Evolutionary conservation across 1,139 yeast species (phyloP), one percentile per base, ranked within the genome.

Genomic region (Tardiomyces depauwii): DNA sequence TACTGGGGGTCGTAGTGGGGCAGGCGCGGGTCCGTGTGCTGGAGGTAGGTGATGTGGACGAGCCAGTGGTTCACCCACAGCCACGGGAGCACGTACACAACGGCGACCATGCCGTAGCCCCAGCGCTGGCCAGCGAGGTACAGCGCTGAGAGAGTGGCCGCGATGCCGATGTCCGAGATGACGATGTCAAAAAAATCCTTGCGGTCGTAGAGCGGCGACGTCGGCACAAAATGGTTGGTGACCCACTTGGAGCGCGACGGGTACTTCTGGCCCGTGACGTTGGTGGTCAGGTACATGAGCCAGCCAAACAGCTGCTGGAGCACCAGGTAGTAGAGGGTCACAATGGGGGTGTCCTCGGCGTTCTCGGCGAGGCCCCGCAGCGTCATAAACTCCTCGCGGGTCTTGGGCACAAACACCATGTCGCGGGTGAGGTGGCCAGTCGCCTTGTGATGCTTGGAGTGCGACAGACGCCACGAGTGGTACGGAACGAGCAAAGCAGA

Each of bases 51-150:
- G 61, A 85, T 83, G 66, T 82, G 82, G 40, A 85, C 94, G 59
- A 85, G 74, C 94, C 95, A 85, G 69, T 85, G 93, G 75, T 85
- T 85, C 51, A 83, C 89, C 74, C 82, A 79, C 48, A 80, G 55
- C 75, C 82, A 85, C 47, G 95, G 95, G 48, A 83, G 61, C 52
- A 81, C 72, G 83, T 88, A 85, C 70, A 82, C 76, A 56, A 84
- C 74, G 49, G 75, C 61, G 64, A 82, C 72, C 62, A 77, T 76
- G 68, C 78, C 77, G 46, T 70, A 71, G 40, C 94, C 93, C 60
- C 73, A 78, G 51, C 67, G 65, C 60, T 73, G 70, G 65, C 76
- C 72, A 80, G 88, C 80, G 53, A 74, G 69, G 70, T 80, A 81
- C 55, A 82, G 73, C 39, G 71, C 73, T 42, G 75, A 62, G 40